Conservation (phyloP, 805 yeast species). For the Isabelozyma gotoi region DNA sequence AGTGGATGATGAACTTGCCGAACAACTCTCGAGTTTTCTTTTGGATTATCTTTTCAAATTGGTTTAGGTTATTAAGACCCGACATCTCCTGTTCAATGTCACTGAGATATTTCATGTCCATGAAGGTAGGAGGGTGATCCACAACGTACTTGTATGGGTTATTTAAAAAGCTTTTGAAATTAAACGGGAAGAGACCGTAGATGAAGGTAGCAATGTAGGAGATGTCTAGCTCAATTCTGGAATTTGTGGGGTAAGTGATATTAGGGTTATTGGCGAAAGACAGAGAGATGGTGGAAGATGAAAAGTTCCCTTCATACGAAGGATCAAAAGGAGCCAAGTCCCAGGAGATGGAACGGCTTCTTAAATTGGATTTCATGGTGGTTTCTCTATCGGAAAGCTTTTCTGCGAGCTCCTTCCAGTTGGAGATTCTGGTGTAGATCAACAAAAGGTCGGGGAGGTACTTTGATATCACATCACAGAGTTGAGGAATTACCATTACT, state of each 20-base stretch:
- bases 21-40: constrained; percentile 23
- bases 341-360: constrained; percentile 14
- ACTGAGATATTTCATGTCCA: constrained; percentile 8
- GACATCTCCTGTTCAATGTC: constrained; percentile 2
- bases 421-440: constrained; percentile 40
- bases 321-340: constrained; percentile 13
- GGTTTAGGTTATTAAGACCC: neutral
- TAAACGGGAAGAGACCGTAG: constrained; percentile 59
- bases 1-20: constrained; percentile 46
- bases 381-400: constrained; percentile 9
- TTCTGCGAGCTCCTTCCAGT: constrained; percentile 20
- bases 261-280: constrained; percentile 2
- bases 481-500: constrained; percentile 42
- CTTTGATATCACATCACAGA: constrained; percentile 30
- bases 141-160: constrained; percentile 37
- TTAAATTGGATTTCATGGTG: constrained; percentile 4
- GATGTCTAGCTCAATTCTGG: constrained; percentile 22
- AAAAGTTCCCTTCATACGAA: constrained; percentile 3
- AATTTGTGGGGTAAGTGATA: constrained; percentile 9
- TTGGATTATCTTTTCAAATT: constrained; percentile 5
- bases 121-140: constrained; percentile 11
- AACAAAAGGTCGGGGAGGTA: constrained; percentile 43
- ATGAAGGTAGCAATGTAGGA: constrained; percentile 46
- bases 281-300: neutral
- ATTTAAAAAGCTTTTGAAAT: constrained; percentile 42